Evolutionary conservation across 768 basidiomycete genomes (phyloP).

Genomic region (Lenzites betulinus): DNA sequence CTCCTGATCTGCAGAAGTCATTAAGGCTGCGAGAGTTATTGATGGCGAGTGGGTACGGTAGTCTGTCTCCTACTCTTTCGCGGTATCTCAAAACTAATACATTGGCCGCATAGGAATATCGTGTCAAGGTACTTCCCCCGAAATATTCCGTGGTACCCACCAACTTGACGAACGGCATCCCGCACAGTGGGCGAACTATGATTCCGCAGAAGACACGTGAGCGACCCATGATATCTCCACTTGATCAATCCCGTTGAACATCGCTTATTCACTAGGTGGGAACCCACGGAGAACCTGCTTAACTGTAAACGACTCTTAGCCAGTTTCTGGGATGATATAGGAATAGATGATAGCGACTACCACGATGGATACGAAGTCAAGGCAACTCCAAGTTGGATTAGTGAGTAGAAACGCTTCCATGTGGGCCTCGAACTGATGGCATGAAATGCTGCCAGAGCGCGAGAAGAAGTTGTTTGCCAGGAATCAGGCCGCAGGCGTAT

Average conservation of each 20-base stretch:
- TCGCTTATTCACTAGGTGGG: constrained; percentile 56
- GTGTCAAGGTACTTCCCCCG: constrained; percentile 54
- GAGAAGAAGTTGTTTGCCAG: constrained; percentile 42
- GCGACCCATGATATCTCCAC: neutral
- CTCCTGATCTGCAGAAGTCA: constrained; percentile 45
- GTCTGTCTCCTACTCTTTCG: neutral
- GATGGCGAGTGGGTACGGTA: constrained; percentile 54
- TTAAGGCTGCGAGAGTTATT: constrained; percentile 56
- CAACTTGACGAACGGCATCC: no score
- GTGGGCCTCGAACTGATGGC: neutral
- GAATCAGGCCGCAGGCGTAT: constrained; percentile 24
- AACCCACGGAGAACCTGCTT: constrained; percentile 59
- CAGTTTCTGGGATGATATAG: constrained; percentile 62
- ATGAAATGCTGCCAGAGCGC: constrained; percentile 23
- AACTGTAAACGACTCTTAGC: constrained; percentile 56
- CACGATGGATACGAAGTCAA: constrained; percentile 43
- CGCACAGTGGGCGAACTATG: constrained; percentile 69
- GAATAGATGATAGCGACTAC: constrained; percentile 59
- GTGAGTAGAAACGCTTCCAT: constrained; percentile 35
- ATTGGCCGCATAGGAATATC: constrained; percentile 52
- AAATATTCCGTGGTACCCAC: neutral
- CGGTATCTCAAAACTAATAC: neutral
- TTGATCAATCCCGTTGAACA: neutral
- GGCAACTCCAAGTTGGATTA: constrained; percentile 59
- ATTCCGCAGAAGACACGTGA: constrained; percentile 57